phyloP scores from a whole-genome alignment of 306 rosid genomes.

The Canavalia gladiata region DNA sequence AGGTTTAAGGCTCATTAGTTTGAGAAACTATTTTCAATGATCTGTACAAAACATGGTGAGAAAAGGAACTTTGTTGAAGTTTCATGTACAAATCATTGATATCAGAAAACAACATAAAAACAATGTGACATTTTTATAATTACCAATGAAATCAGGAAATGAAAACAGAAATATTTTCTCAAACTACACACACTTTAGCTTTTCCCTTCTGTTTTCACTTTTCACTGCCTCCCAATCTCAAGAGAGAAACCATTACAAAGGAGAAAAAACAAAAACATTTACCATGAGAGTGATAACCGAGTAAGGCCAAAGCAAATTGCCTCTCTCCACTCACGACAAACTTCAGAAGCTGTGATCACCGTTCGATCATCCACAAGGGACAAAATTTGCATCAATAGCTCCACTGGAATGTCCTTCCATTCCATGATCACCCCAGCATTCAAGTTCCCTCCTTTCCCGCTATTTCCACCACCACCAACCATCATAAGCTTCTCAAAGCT shows the following conservation, averaged over 20 bases:
- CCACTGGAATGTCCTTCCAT: slow-evolving; percentile 94
- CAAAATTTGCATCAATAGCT: slow-evolving; percentile 82
- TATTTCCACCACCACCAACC: slow-evolving; percentile 47
- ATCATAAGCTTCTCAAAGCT: slow-evolving; percentile 79
- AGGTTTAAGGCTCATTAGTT: not conserved
- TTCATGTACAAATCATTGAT: not conserved
- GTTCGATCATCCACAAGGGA: slow-evolving; percentile 76
- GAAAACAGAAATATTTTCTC: not conserved
- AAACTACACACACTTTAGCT: too few species aligned
- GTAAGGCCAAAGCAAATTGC: slow-evolving; percentile 67
- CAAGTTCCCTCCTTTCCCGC: slow-evolving; percentile 58
- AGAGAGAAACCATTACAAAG: not conserved
- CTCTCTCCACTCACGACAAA: slow-evolving; percentile 92
- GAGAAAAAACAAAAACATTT: not conserved
- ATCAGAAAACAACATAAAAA: not conserved
- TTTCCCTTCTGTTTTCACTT: not conserved
- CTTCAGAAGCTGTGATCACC: slow-evolving; percentile 71
- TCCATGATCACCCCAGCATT: slow-evolving; percentile 56
- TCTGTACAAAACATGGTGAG: too few species aligned
- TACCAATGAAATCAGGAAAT: not conserved
- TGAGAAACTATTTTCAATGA: not conserved
- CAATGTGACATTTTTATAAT: not conserved
- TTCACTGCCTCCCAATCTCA: slow-evolving; percentile 1
- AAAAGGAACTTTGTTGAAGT: too few species aligned
- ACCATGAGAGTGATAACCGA: slow-evolving; percentile 90